Percentiles rank a stretch among this genome's conserved stretches.
These are phyloP conservation scores for Pseudonitzschia delicatissima DNA, from an alignment of 108 stramenopile genomes.

Conservation along the genomic window DNA sequence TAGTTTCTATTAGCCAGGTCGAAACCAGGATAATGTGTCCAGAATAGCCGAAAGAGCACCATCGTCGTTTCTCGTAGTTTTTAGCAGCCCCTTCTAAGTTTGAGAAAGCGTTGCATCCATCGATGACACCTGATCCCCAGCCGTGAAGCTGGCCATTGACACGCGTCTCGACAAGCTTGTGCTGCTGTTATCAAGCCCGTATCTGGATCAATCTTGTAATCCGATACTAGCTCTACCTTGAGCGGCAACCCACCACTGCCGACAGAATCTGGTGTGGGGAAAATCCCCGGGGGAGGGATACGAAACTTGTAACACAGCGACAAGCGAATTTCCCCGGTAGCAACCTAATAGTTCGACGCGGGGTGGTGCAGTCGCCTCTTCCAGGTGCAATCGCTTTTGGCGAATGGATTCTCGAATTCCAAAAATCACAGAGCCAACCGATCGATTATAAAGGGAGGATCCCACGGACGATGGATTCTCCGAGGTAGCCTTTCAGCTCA, in stretches of 20 bases:
- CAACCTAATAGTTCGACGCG: conserved; percentile 19
- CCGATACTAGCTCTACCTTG: conserved; percentile 55
- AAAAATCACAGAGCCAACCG: conserved; percentile 43
- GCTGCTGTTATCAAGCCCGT: conserved; percentile 56
- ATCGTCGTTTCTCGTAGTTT: neutral
- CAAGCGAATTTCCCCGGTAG: conserved; percentile 8
- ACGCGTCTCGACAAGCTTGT: conserved; percentile 61
- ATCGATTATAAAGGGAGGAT: conserved; percentile 38
- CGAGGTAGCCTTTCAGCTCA: conserved; percentile 63
- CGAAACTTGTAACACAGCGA: conserved; percentile 9
- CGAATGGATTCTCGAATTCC: conserved; percentile 40
- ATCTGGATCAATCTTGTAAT: conserved; percentile 48
- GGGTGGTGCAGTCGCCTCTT: neutral
- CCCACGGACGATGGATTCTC: conserved; percentile 59
- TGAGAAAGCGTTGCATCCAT: conserved; percentile 37
- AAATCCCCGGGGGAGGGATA: conserved; percentile 13
- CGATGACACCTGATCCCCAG: conserved; percentile 56
- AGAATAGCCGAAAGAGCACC: conserved; percentile 3
- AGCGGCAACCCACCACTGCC: conserved; percentile 44
- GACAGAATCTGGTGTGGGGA: neutral
- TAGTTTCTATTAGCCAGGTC: neutral
- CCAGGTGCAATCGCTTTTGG: conserved; percentile 14
- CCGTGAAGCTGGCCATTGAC: conserved; percentile 75
- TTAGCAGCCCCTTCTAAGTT: conserved; percentile 2
- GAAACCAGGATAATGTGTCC: conserved; percentile 21